These are phyloP conservation scores for Neurospora africana DNA, from an alignment of 495 filamentous ascomycete genomes.

Conservation along the genomic window DNA sequence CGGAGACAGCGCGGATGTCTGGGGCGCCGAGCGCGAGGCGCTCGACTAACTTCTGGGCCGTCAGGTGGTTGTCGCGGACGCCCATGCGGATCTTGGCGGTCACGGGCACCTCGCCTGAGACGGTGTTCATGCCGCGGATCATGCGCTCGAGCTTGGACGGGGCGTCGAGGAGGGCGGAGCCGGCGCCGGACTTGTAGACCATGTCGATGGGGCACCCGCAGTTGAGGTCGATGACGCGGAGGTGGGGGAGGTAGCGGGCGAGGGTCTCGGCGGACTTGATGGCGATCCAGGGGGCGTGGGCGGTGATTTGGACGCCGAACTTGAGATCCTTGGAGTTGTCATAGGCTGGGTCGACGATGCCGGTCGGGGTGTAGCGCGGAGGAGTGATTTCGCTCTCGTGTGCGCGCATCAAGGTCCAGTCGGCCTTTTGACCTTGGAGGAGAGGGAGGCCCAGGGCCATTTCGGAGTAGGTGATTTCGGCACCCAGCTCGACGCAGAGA, in stretches of 20 bases:
- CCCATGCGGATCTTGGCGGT: conserved; percentile 93
- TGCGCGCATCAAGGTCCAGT: conserved; percentile 90
- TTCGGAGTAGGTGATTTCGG: conserved; percentile 91
- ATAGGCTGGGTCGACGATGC: conserved; percentile 55
- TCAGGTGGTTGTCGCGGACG: conserved; percentile 67
- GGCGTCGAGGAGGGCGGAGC: conserved; percentile 85
- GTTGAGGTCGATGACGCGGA: conserved; percentile 88
- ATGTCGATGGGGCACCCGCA: conserved; percentile 96
- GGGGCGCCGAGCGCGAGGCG: conserved; percentile 68
- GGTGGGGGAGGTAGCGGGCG: conserved; percentile 59
- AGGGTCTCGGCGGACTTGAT: conserved; percentile 78
- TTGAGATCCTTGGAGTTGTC: conserved; percentile 71
- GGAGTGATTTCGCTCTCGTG: conserved; percentile 69
- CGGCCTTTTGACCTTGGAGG: conserved; percentile 79
- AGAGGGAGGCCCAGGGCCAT: conserved; percentile 92
- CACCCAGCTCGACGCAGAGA: conserved; percentile 81
- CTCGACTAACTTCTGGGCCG: conserved; percentile 68
- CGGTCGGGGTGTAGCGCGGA: conserved; percentile 41
- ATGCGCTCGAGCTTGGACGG: conserved; percentile 81
- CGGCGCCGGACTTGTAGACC: conserved; percentile 74
- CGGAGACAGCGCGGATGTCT: conserved; percentile 51
- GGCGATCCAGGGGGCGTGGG: conserved; percentile 77
- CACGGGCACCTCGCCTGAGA: conserved; percentile 78
- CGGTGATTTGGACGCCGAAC: conserved; percentile 87
- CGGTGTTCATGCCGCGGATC: conserved; percentile 85